phyloP scores from a whole-genome alignment of 164 flowering plant species.

The Liriodendron chinense region DNA sequence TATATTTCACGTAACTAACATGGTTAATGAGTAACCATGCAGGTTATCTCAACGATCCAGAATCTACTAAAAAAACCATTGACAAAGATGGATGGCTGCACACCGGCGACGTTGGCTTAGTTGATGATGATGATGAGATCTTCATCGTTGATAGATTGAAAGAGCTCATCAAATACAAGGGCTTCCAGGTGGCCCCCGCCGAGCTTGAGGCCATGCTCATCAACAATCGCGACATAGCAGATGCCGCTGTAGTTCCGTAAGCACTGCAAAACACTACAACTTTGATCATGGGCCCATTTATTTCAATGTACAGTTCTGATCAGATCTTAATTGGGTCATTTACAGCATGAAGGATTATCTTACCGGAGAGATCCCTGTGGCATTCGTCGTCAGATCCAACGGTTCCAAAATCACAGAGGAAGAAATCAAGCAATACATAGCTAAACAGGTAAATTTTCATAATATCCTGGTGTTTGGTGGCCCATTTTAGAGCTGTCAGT shows the following conservation, averaged over 20 bases:
- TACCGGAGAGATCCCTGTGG: conserved; percentile 89
- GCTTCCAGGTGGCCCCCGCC: conserved; percentile 95
- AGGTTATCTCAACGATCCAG: conserved; percentile 87
- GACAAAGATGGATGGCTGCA: conserved; percentile 92
- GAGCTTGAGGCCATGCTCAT: conserved; percentile 87
- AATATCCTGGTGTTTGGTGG: neutral
- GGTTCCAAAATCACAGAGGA: conserved; percentile 68
- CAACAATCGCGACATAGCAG: conserved; percentile 58
- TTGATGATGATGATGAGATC: conserved; percentile 89
- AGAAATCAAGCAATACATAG: conserved; percentile 73
- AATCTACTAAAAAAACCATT: conserved; percentile 69
- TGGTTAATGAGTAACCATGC: neutral
- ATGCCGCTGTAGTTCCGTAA: conserved; percentile 94
- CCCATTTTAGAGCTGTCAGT: neutral
- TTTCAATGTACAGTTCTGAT: neutral
- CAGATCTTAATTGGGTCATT: neutral
- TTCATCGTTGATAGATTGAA: conserved; percentile 90
- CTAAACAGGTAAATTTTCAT: conserved; percentile 57
- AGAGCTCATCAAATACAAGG: conserved; percentile 90
- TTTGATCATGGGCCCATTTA: neutral
- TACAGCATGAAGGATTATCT: conserved; percentile 80
- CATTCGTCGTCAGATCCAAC: conserved; percentile 79
- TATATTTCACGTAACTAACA: no score
- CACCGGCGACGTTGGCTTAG: conserved; percentile 85
- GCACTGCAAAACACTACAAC: conserved; percentile 13